phyloP scores from a whole-genome alignment of 75 land plant genomes.

The Sequoiadendron giganteum region DNA sequence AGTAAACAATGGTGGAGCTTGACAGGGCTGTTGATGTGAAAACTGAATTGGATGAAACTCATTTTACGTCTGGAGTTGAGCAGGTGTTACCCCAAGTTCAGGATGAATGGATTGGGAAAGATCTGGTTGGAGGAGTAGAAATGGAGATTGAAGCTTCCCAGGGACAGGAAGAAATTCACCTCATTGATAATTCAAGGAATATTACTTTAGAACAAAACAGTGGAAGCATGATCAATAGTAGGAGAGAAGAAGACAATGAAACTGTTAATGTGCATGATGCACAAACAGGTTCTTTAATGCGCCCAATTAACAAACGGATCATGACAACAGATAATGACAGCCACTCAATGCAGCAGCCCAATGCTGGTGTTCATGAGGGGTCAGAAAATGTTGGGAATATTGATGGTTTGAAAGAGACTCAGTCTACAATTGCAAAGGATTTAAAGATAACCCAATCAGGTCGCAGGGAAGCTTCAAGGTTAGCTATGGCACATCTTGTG shows the following conservation, averaged over 20 bases:
- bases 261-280: neutral
- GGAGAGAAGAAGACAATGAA: neutral
- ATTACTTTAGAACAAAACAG: neutral
- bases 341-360: neutral
- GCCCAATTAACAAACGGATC: neutral
- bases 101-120: conserved; percentile 11
- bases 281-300: neutral
- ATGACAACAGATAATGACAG: neutral
- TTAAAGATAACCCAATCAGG: neutral
- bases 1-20: neutral
- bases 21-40: conserved; percentile 5
- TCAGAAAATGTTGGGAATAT: neutral
- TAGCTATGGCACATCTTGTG: neutral
- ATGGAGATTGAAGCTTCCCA: neutral
- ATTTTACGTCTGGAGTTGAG: neutral
- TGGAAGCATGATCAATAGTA: conserved; percentile 5
- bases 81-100: neutral
- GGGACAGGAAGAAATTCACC: neutral
- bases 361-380: neutral
- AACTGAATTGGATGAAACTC: neutral
- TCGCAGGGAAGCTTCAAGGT: neutral
- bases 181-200: conserved; percentile 3
- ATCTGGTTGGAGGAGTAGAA: conserved; percentile 2
- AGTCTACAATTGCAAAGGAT: neutral
- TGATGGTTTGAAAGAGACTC: neutral